Evolutionary conservation across 257 asterid species (phyloP).

Genomic region (Striga asiatica): DNA sequence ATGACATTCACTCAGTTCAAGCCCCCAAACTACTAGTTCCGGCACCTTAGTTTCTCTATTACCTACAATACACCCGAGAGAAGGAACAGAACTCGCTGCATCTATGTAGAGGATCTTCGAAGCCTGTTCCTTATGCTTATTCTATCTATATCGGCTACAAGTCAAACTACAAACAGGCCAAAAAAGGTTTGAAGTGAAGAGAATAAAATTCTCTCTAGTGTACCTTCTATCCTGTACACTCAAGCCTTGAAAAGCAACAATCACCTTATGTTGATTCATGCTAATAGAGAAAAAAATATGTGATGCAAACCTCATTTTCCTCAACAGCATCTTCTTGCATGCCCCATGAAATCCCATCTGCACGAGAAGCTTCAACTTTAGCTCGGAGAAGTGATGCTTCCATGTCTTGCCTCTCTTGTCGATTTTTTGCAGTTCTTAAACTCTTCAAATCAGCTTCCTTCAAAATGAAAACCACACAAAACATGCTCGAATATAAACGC

Average conservation of each 20-base stretch:
- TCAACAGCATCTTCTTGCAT: constrained; percentile 93
- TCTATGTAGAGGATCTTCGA: too few species aligned
- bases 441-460: constrained; percentile 85
- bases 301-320: constrained; percentile 70
- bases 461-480: constrained; percentile 24
- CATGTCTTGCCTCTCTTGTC: constrained; percentile 71
- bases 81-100: too few species aligned
- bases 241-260: neutral
- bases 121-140: too few species aligned
- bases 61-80: too few species aligned
- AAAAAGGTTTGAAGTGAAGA: too few species aligned
- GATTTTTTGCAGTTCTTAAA: constrained; percentile 49
- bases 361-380: constrained; percentile 71
- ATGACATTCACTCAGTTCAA: too few species aligned
- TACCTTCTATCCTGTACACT: neutral
- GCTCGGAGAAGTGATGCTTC: constrained; percentile 89
- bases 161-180: too few species aligned
- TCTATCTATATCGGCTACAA: too few species aligned
- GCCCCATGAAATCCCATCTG: constrained; percentile 98
- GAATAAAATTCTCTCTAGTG: neutral
- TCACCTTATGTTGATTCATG: neutral
- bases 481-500: neutral
- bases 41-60: too few species aligned
- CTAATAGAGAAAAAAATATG: constrained; percentile 3
- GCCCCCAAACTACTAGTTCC: too few species aligned